Evolutionary conservation across 345 rosid species (phyloP).

Genomic region (Barbarea vulgaris): DNA sequence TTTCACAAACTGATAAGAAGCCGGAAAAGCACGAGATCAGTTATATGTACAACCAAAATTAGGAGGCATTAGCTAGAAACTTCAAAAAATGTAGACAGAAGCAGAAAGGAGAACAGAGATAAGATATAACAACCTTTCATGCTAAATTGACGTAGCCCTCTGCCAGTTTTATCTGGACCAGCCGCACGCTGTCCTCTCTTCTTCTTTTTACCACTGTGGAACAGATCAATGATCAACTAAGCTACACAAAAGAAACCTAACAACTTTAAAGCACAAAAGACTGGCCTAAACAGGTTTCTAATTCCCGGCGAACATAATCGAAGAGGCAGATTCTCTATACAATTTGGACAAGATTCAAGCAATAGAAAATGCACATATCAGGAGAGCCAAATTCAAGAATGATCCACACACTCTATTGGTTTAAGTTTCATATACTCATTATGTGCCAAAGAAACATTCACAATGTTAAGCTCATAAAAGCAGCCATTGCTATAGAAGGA

Average conservation of each 20-base stretch:
- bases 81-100: background rate
- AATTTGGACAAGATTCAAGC: background rate
- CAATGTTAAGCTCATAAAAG: slow-evolving; percentile 13
- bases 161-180: slow-evolving; percentile 91
- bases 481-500: background rate
- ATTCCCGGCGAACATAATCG: background rate
- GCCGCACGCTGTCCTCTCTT: slow-evolving; percentile 88
- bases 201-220: slow-evolving; percentile 74
- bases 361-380: background rate
- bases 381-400: slow-evolving; percentile 15
- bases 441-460: slow-evolving; percentile 2
- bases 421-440: background rate
- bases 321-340: background rate
- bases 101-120: slow-evolving; percentile 15
- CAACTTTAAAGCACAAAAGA: background rate
- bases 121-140: slow-evolving; percentile 75
- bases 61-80: slow-evolving; percentile 10
- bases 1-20: slow-evolving; percentile 76
- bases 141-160: slow-evolving; percentile 99
- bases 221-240: slow-evolving; percentile 22
- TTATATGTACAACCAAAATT: background rate
- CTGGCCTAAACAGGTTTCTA: slow-evolving; percentile 1
- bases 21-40: slow-evolving; percentile 16
- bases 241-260: background rate
- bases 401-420: slow-evolving; percentile 6